Conservation (phyloP, 2,329 filamentous ascomycete species). For the Pyricularia pennisetigena region DNA sequence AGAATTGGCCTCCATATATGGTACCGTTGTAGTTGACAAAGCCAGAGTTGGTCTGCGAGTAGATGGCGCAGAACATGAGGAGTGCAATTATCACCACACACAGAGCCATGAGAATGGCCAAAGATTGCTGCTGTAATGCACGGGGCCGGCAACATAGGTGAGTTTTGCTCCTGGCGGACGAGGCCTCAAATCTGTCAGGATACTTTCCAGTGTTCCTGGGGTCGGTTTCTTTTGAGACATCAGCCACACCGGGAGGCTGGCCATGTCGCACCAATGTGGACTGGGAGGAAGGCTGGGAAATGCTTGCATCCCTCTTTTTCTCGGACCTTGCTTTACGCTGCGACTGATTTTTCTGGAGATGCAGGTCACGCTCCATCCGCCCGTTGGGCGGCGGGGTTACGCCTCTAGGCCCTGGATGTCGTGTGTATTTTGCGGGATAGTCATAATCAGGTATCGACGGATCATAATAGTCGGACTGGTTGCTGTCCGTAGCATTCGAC, state of each 20-base stretch:
- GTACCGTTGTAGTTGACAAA: conserved; percentile 55
- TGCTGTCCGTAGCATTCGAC: background rate
- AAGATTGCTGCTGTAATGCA: conserved; percentile 57
- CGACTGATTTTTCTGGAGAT: background rate
- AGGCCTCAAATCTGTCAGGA: background rate
- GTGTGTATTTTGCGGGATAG: background rate
- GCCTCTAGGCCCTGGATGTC: background rate
- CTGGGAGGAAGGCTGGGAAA: conserved; percentile 8
- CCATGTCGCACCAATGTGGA: conserved; percentile 11
- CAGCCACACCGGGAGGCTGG: conserved; percentile 8
- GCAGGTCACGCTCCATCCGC: background rate
- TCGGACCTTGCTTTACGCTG: background rate
- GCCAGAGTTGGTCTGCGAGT: conserved; percentile 51
- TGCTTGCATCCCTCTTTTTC: background rate
- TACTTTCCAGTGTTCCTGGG: background rate
- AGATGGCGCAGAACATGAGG: conserved; percentile 64
- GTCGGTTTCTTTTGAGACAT: background rate
- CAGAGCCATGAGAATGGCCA: conserved; percentile 49
- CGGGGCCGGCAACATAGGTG: conserved; percentile 50
- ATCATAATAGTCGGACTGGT: background rate
- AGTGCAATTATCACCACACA: conserved; percentile 62
- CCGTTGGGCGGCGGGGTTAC: background rate
- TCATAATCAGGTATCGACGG: background rate
- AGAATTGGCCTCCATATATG: conserved; percentile 67
- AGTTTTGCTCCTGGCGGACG: conserved; percentile 21